These are phyloP conservation scores for Oryza meridionalis DNA, from an alignment of 176 grass and related monocot genomes.

Conservation along the genomic window DNA sequence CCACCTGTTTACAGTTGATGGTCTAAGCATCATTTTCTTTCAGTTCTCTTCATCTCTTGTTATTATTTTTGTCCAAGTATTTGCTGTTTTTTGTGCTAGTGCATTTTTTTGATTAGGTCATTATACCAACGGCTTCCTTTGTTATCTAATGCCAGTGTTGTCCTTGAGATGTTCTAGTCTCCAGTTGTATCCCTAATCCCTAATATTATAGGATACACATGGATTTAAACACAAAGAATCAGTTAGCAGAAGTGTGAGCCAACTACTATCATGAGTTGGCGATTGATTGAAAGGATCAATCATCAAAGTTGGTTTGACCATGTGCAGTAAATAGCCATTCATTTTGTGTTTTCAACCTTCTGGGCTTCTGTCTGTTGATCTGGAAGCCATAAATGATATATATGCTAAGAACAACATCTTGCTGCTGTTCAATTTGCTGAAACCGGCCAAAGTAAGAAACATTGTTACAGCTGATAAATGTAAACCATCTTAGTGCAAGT, in stretches of 20 bases:
- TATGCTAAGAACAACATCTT: not conserved
- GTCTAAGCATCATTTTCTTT: not conserved
- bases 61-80: not conserved
- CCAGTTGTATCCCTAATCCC: not conserved
- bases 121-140: not conserved
- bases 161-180: not conserved
- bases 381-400: not conserved
- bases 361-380: not conserved
- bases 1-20: not conserved
- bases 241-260: not conserved
- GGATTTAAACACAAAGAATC: not conserved
- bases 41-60: not conserved
- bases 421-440: not conserved
- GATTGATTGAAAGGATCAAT: not conserved
- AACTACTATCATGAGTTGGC: not conserved
- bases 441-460: not conserved
- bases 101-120: not conserved
- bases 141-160: not conserved
- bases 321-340: not conserved
- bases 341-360: not conserved
- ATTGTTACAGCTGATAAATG: not conserved
- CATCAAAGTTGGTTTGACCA: not conserved
- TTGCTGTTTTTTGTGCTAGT: not conserved
- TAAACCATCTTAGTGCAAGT: conserved; percentile 10
- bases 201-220: not conserved